These are phyloP conservation scores for Chaetomium cochliodes DNA, from an alignment of 495 filamentous ascomycete genomes.

Conservation along the genomic window DNA sequence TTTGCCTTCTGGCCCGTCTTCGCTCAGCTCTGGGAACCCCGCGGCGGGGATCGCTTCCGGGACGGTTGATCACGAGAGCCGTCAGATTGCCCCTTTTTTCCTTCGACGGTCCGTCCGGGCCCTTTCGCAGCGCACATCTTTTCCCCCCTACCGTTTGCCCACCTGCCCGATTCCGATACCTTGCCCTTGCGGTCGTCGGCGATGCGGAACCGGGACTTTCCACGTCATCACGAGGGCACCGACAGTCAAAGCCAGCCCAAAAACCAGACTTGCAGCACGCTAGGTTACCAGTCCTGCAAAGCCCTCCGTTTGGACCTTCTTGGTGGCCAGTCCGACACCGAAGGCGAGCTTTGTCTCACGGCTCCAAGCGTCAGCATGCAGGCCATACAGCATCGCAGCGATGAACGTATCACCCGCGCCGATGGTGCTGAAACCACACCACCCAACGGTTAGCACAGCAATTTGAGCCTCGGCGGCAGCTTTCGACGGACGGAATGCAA, in stretches of 20 bases:
- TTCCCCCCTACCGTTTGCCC: slow-evolving; percentile 1
- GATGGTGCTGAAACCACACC: slow-evolving; percentile 51
- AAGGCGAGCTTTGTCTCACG: slow-evolving; percentile 53
- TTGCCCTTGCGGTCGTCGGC: slow-evolving; percentile 3
- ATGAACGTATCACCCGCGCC: slow-evolving; percentile 77
- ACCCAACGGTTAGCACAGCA: slow-evolving; percentile 26
- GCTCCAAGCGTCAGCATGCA: slow-evolving; percentile 55
- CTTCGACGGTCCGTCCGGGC: background rate
- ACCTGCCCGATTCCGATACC: slow-evolving; percentile 8
- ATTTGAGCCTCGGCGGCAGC: slow-evolving; percentile 8
- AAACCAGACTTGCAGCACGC: slow-evolving; percentile 17
- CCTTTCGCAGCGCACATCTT: background rate
- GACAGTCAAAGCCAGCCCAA: background rate
- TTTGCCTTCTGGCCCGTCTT: slow-evolving; percentile 5
- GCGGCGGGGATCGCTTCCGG: slow-evolving; percentile 34
- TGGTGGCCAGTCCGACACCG: slow-evolving; percentile 64
- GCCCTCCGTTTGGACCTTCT: slow-evolving; percentile 65
- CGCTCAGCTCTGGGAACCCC: slow-evolving; percentile 20
- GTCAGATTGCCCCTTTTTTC: slow-evolving; percentile 16
- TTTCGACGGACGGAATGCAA: slow-evolving; percentile 6
- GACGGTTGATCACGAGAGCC: slow-evolving; percentile 26
- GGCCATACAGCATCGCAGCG: slow-evolving; percentile 64
- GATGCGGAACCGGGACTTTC: background rate
- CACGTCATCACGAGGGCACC: slow-evolving; percentile 24
- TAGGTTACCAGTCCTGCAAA: slow-evolving; percentile 53